A percentile compares a stretch with the other conserved stretches of the same genome.
phyloP scores from a whole-genome alignment of 2,329 filamentous ascomycete species.

The Epichloe baconii region DNA sequence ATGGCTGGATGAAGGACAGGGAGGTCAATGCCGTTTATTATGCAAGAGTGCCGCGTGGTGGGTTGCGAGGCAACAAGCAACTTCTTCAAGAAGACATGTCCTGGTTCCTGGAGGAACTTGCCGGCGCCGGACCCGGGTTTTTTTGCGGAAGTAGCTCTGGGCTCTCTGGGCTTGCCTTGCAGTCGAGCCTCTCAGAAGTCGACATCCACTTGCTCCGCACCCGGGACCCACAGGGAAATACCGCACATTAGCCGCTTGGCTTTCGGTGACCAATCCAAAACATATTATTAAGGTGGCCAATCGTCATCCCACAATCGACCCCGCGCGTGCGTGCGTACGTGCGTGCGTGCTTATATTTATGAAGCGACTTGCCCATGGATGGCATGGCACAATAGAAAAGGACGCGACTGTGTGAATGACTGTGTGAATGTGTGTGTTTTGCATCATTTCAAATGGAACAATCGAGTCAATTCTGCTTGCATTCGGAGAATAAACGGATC shows the following conservation, averaged over 20 bases:
- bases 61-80: background rate
- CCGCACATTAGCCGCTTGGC: slow-evolving; percentile 4
- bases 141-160: background rate
- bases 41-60: slow-evolving; percentile 13
- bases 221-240: background rate
- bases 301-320: slow-evolving; percentile 14
- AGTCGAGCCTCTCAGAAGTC: background rate
- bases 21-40: slow-evolving; percentile 8
- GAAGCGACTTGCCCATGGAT: background rate
- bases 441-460: background rate
- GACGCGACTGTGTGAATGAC: background rate
- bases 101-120: background rate
- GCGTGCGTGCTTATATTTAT: too few species aligned
- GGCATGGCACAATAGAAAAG: background rate
- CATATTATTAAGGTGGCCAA: slow-evolving; percentile 12
- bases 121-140: background rate
- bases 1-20: background rate
- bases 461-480: background rate
- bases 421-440: background rate
- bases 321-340: too few species aligned
- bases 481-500: background rate
- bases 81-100: slow-evolving; percentile 7
- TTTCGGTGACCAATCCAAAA: too few species aligned
- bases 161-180: background rate
- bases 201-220: background rate